Percentiles rank a stretch among this genome's conserved stretches.
These are phyloP conservation scores for Emmonsia crescens DNA, from an alignment of 2,329 filamentous ascomycete species.

Conservation along the genomic window DNA sequence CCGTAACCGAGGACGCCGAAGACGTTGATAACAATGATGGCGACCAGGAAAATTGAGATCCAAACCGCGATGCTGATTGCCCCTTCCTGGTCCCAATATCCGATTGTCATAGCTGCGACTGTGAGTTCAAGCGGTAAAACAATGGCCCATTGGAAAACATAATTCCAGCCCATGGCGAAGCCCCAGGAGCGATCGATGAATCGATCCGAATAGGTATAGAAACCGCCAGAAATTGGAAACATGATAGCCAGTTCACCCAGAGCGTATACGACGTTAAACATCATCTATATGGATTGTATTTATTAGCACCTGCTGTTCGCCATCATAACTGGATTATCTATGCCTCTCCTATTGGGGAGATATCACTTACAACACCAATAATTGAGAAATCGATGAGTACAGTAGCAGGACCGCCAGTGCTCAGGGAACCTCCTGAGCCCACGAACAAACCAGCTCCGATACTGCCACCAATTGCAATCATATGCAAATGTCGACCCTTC, in stretches of 20 bases:
- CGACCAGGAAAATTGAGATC: conserved; percentile 62
- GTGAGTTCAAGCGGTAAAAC: conserved; percentile 74
- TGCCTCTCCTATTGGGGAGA: neutral
- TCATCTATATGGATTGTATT: conserved; percentile 30
- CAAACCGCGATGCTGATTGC: conserved; percentile 27
- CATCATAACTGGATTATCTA: neutral
- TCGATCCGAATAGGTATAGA: conserved; percentile 51
- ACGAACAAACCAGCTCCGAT: conserved; percentile 30
- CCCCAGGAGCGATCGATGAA: conserved; percentile 51
- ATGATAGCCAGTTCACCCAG: conserved; percentile 52
- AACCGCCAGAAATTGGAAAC: conserved; percentile 52
- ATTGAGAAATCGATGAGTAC: conserved; percentile 39
- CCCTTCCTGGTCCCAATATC: conserved; percentile 64
- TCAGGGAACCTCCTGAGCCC: conserved; percentile 28
- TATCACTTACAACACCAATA: conserved; percentile 32
- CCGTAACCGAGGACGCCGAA: conserved; percentile 77
- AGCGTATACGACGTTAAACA: conserved; percentile 49
- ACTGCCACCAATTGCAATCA: conserved; percentile 28
- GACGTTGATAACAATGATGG: conserved; percentile 66
- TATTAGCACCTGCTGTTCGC: neutral
- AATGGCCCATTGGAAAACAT: conserved; percentile 74
- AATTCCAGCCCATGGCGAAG: conserved; percentile 42
- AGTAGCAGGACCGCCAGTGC: conserved; percentile 27
- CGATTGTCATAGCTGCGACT: conserved; percentile 65
- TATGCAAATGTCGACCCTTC: conserved; percentile 28